Evolutionary conservation across 2,329 filamentous ascomycete species (phyloP).

Genomic region (Penicillium sp.): DNA sequence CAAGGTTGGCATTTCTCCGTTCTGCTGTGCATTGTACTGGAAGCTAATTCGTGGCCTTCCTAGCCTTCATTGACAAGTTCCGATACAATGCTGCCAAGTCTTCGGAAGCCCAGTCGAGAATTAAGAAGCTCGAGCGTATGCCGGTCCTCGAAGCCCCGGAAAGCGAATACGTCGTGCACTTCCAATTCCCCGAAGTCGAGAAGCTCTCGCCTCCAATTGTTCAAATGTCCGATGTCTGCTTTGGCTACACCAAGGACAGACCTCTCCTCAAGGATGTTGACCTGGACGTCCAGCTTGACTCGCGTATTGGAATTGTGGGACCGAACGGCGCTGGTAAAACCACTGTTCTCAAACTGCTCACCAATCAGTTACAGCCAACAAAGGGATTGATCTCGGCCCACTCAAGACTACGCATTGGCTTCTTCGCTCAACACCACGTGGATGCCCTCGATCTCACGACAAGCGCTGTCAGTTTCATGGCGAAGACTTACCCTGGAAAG

Average conservation of each 20-base stretch:
- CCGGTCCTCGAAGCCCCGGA: conserved; percentile 86
- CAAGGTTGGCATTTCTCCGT: conserved; percentile 53
- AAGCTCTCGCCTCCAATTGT: conserved; percentile 97
- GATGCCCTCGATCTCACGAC: conserved; percentile 87
- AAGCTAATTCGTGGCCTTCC: conserved; percentile 7
- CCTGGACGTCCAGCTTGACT: conserved; percentile 95
- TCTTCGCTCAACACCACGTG: conserved; percentile 98
- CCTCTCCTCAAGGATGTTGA: conserved; percentile 82
- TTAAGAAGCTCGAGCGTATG: conserved; percentile 99
- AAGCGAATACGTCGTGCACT: conserved; percentile 91
- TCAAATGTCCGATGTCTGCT: conserved; percentile 89
- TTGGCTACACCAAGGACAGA: conserved; percentile 80
- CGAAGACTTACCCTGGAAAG: conserved; percentile 82
- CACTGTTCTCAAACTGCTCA: conserved; percentile 95
- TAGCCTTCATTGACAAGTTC: conserved; percentile 98
- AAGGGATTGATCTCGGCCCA: conserved; percentile 83
- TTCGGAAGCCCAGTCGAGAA: conserved; percentile 94
- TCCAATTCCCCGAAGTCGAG: conserved; percentile 96
- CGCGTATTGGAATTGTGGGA: conserved; percentile 97
- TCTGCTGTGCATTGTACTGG: neutral
- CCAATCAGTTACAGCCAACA: conserved; percentile 73
- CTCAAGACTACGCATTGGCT: conserved; percentile 83
- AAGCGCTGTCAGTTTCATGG: conserved; percentile 94
- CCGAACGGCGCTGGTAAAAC: conserved; percentile 99
- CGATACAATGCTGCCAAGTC: conserved; percentile 98